A percentile compares a stretch with the other conserved stretches of the same genome.
These are phyloP conservation scores for Calcarisporium arbuscula DNA, from an alignment of 2,329 filamentous ascomycete genomes.

Conservation along the genomic window DNA sequence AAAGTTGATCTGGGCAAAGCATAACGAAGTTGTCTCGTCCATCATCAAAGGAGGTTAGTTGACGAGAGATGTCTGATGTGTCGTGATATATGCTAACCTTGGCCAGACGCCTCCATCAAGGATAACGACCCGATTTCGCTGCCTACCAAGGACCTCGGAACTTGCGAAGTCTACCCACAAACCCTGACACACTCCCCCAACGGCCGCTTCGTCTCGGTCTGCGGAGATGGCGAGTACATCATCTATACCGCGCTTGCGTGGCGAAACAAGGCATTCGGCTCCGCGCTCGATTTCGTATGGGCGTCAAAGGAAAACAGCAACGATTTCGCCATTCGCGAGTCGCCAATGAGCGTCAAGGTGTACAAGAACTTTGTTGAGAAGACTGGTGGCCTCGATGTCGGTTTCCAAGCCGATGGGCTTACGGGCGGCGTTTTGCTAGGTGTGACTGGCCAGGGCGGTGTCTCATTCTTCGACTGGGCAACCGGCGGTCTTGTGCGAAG, in stretches of 20 bases:
- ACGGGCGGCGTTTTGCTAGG: conserved; percentile 85
- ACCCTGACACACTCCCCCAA: conserved; percentile 95
- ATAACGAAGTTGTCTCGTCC: conserved; percentile 90
- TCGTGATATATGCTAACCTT: conserved; percentile 19
- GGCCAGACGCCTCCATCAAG: conserved; percentile 67
- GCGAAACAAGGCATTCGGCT: conserved; percentile 96
- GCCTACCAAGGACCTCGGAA: conserved; percentile 89
- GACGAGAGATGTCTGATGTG: not conserved
- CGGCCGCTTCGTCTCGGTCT: conserved; percentile 72
- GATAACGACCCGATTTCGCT: conserved; percentile 83
- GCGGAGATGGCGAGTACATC: conserved; percentile 97
- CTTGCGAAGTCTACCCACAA: conserved; percentile 94
- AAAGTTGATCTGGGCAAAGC: conserved; percentile 92
- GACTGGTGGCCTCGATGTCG: conserved; percentile 79
- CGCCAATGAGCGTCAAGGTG: conserved; percentile 86
- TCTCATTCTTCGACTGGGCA: conserved; percentile 96
- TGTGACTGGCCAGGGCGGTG: conserved; percentile 89
- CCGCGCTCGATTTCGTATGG: conserved; percentile 94
- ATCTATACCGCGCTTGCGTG: conserved; percentile 96
- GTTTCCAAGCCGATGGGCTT: conserved; percentile 89
- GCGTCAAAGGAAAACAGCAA: conserved; percentile 96
- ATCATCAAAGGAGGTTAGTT: conserved; percentile 76
- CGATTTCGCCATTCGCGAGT: conserved; percentile 96
- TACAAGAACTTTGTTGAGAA: conserved; percentile 98
- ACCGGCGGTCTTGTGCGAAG: conserved; percentile 81